Conservation (phyloP, 805 yeast genomes). For the Lachancea nothofagi region DNA sequence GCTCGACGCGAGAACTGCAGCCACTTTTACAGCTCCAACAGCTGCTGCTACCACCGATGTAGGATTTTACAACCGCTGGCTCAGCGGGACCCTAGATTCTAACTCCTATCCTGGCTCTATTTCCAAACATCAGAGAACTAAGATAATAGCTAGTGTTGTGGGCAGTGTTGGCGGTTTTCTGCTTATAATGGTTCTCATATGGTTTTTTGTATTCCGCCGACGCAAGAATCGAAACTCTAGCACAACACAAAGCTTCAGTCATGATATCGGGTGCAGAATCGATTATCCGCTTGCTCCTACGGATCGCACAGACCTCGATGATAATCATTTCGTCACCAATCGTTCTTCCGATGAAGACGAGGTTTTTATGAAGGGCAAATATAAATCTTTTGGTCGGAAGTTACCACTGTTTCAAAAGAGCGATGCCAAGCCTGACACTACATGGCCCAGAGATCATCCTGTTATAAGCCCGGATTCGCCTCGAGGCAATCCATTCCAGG, state of each 20-base stretch:
- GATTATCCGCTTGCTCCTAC: constrained; percentile 10
- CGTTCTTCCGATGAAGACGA: constrained; percentile 9
- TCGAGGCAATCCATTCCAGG: constrained; percentile 21
- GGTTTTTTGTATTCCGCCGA: constrained; percentile 18
- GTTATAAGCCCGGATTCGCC: constrained; percentile 10
- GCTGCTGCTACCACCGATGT: constrained; percentile 21
- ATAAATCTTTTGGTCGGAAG: constrained; percentile 8
- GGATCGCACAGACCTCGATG: background rate
- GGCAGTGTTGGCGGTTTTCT: constrained; percentile 30
- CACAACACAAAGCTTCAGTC: constrained; percentile 14
- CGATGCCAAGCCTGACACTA: background rate
- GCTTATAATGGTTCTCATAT: constrained; percentile 17
- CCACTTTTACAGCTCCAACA: constrained; percentile 20
- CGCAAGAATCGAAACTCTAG: constrained; percentile 5
- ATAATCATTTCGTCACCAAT: background rate
- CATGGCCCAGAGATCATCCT: background rate
- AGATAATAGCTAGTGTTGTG: constrained; percentile 29
- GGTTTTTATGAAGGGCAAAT: constrained; percentile 7
- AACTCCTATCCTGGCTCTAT: background rate
- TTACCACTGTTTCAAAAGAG: constrained; percentile 6
- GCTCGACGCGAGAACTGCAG: constrained; percentile 11
- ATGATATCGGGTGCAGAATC: constrained; percentile 21
- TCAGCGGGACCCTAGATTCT: constrained; percentile 16
- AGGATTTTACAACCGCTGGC: constrained; percentile 23
- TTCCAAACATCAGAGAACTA: constrained; percentile 12